These are phyloP conservation scores for Penicillium sp. DNA, from an alignment of 2,329 filamentous ascomycete species.

Conservation along the genomic window DNA sequence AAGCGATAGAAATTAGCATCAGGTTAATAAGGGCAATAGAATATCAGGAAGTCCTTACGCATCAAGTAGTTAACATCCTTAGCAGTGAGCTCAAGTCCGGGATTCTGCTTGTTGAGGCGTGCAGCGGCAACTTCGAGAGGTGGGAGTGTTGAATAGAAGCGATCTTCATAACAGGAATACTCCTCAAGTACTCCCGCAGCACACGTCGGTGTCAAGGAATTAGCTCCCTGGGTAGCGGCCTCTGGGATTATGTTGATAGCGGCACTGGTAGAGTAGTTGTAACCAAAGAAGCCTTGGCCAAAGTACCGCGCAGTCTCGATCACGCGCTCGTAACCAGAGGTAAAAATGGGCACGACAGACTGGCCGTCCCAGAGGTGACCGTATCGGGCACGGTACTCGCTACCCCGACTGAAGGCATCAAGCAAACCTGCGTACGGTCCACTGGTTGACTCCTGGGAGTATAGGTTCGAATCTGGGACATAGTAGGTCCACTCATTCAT, in stretches of 20 bases:
- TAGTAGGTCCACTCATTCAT: conserved; percentile 23
- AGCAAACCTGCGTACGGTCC: conserved; percentile 20
- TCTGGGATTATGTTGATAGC: conserved; percentile 25
- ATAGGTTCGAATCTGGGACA: conserved; percentile 14
- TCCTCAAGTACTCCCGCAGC: background rate
- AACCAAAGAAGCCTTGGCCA: conserved; percentile 24
- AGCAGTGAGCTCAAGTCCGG: no score
- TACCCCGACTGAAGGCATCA: conserved; percentile 15
- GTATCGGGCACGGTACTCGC: conserved; percentile 20
- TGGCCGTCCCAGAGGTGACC: conserved; percentile 17
- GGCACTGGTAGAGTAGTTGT: conserved; percentile 19
- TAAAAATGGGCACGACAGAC: conserved; percentile 18
- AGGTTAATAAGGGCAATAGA: no score
- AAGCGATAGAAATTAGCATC: no score
- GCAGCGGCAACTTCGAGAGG: no score
- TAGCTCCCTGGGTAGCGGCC: conserved; percentile 15
- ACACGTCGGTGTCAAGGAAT: conserved; percentile 20
- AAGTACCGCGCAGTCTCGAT: conserved; percentile 24
- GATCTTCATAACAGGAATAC: no score
- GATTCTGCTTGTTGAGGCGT: no score
- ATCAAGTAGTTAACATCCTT: no score
- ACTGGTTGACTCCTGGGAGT: conserved; percentile 15
- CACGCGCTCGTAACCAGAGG: conserved; percentile 19
- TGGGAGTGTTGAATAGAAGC: no score
- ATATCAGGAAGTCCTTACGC: no score